These are phyloP conservation scores for Pleurotus pulmonarius DNA, from an alignment of 768 basidiomycete genomes.

Conservation along the genomic window DNA sequence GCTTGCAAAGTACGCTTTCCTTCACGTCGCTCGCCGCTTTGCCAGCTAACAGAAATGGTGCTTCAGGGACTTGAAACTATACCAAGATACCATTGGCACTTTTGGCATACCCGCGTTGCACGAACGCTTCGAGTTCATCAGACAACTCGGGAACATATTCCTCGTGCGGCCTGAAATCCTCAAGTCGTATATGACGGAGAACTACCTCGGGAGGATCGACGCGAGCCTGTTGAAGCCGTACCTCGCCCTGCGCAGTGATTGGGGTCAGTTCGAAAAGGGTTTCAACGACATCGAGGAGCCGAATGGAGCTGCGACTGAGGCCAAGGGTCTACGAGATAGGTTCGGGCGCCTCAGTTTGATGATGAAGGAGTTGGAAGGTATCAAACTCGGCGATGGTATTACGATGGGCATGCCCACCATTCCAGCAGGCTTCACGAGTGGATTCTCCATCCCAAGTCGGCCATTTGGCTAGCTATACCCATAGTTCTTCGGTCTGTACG, in stretches of 20 bases:
- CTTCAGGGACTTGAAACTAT: slow-evolving; percentile 87
- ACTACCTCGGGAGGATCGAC: slow-evolving; percentile 91
- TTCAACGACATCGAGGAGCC: slow-evolving; percentile 58
- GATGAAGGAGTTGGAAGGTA: slow-evolving; percentile 83
- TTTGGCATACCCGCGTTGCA: slow-evolving; percentile 81
- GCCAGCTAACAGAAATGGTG: neutral
- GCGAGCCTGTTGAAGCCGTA: slow-evolving; percentile 84
- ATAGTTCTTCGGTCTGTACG: slow-evolving; percentile 10
- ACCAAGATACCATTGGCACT: slow-evolving; percentile 85
- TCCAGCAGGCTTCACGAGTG: slow-evolving; percentile 47
- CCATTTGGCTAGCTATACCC: slow-evolving; percentile 28
- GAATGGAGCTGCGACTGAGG: slow-evolving; percentile 34
- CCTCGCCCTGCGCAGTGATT: slow-evolving; percentile 86
- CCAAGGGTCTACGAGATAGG: slow-evolving; percentile 54
- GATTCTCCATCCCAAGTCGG: slow-evolving; percentile 46
- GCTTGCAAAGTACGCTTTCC: slow-evolving; percentile 78
- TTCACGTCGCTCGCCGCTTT: too few relatives aligned
- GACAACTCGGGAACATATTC: slow-evolving; percentile 96
- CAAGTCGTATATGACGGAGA: slow-evolving; percentile 92
- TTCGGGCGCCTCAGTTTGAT: slow-evolving; percentile 73
- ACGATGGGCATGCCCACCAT: slow-evolving; percentile 57
- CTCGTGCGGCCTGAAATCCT: slow-evolving; percentile 94
- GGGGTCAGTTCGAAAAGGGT: slow-evolving; percentile 78
- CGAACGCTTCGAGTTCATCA: slow-evolving; percentile 97
- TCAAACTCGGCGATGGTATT: slow-evolving; percentile 58